phyloP scores from a whole-genome alignment of 192 early-diverging fungal species.

The Helicostylum pulchrum region DNA sequence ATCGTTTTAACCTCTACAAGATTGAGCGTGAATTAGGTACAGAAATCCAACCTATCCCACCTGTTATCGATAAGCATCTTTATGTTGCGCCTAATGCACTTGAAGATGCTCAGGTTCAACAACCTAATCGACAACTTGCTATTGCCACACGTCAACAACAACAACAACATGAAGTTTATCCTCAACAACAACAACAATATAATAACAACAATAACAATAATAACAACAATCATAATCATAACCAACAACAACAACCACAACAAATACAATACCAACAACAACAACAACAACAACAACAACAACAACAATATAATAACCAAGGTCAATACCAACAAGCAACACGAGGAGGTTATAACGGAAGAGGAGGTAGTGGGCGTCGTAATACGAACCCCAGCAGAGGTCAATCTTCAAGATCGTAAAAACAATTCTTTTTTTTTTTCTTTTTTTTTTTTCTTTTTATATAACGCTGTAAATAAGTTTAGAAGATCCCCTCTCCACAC shows the following conservation, averaged over 20 bases:
- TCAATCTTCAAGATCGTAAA: background rate
- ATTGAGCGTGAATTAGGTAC: slow-evolving; percentile 99
- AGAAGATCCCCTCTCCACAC: too few relatives aligned
- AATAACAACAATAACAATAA: slow-evolving; percentile 31
- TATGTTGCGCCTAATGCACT: slow-evolving; percentile 79
- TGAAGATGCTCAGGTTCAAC: slow-evolving; percentile 61
- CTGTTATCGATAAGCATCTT: slow-evolving; percentile 91
- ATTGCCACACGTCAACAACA: slow-evolving; percentile 32
- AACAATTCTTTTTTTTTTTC: too few relatives aligned
- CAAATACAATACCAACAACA: background rate
- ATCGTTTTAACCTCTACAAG: slow-evolving; percentile 95
- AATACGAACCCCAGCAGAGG: background rate
- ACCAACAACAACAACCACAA: slow-evolving; percentile 1
- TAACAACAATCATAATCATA: background rate
- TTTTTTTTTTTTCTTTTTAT: too few relatives aligned
- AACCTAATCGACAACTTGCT: slow-evolving; percentile 41
- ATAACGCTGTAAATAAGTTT: too few relatives aligned
- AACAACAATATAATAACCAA: slow-evolving; percentile 1
- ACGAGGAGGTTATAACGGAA: background rate
- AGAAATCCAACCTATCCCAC: slow-evolving; percentile 97
- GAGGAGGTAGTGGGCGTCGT: background rate
- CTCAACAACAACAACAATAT: slow-evolving; percentile 38
- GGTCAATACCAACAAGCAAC: background rate
- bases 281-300: background rate
- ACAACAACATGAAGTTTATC: slow-evolving; percentile 36